phyloP scores from a whole-genome alignment of 148 eudicot species.

The Mesembryanthemum crystallinum region DNA sequence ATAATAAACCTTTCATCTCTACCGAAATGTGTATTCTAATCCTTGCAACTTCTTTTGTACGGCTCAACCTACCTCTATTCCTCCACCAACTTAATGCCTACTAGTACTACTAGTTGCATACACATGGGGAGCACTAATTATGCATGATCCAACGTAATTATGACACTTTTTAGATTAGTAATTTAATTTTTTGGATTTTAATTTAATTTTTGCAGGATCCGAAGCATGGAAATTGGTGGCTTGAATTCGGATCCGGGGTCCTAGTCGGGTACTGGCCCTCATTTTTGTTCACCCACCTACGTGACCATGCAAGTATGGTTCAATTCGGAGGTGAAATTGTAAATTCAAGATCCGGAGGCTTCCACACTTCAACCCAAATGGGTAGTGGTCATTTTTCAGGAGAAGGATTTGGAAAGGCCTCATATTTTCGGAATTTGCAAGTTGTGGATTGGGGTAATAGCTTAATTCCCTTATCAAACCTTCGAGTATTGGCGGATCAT shows the following conservation, averaged over 20 bases:
- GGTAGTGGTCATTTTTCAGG: conserved; percentile 87
- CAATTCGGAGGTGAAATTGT: conserved; percentile 91
- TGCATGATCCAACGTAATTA: conserved; percentile 7
- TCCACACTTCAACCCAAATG: conserved; percentile 83
- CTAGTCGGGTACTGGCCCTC: conserved; percentile 93
- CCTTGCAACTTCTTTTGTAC: conserved; percentile 26
- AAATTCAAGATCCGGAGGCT: conserved; percentile 41
- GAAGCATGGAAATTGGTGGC: conserved; percentile 96
- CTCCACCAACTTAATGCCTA: conserved; percentile 21
- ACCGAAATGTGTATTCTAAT: conserved; percentile 1
- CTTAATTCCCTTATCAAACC: conserved; percentile 52
- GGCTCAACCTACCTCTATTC: no score
- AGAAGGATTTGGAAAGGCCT: conserved; percentile 76
- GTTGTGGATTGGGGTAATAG: conserved; percentile 84
- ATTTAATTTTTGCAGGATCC: conserved; percentile 53
- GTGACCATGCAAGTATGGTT: conserved; percentile 72
- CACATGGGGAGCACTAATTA: conserved; percentile 22
- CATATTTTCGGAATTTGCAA: conserved; percentile 77
- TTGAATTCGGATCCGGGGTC: conserved; percentile 75
- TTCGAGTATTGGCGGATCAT: conserved; percentile 70
- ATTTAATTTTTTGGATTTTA: neutral
- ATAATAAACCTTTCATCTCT: neutral
- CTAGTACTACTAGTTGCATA: conserved; percentile 17
- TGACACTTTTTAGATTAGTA: neutral
- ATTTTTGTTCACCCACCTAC: conserved; percentile 59